A percentile compares a stretch with the other conserved stretches of the same genome.
Evolutionary conservation across 768 basidiomycete species (phyloP).

Genomic region (Tulasnella sp.): DNA sequence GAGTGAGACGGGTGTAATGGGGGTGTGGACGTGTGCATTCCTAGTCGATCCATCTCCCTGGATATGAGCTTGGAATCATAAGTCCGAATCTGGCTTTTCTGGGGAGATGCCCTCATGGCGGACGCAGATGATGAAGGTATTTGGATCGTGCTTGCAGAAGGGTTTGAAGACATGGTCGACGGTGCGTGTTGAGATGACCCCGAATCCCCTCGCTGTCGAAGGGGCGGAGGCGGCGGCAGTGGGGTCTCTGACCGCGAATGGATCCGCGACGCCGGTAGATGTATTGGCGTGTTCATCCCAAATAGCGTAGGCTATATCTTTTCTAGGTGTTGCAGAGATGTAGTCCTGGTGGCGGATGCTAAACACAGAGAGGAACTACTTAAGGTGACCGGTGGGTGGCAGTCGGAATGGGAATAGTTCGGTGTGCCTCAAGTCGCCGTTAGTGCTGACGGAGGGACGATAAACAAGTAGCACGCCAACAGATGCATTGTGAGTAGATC

Average conservation of each 20-base stretch:
- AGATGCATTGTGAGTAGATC: neutral
- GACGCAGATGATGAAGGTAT: conserved; percentile 1
- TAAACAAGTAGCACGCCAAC: neutral
- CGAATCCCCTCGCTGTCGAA: conserved; percentile 12
- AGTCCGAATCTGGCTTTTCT: conserved; percentile 57
- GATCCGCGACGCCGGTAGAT: neutral
- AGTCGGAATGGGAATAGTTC: neutral
- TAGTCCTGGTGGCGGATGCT: neutral
- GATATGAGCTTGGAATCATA: conserved; percentile 78
- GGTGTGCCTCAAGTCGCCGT: neutral
- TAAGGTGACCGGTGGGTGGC: neutral
- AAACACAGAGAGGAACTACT: neutral
- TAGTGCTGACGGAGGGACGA: neutral
- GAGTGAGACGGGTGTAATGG: conserved; percentile 21
- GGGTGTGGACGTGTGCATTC: conserved; percentile 39
- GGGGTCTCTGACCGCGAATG: conserved; percentile 26
- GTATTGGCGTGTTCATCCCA: neutral
- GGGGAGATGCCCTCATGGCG: conserved; percentile 24
- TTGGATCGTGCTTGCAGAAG: conserved; percentile 29
- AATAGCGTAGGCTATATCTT: neutral
- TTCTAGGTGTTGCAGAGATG: neutral
- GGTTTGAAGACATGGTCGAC: conserved; percentile 7
- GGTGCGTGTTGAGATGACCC: conserved; percentile 3
- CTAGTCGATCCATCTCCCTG: conserved; percentile 80
- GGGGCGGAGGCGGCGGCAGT: conserved; percentile 21